Evolutionary conservation across 164 flowering plant genomes (phyloP).

Genomic region (Annona cherimola): DNA sequence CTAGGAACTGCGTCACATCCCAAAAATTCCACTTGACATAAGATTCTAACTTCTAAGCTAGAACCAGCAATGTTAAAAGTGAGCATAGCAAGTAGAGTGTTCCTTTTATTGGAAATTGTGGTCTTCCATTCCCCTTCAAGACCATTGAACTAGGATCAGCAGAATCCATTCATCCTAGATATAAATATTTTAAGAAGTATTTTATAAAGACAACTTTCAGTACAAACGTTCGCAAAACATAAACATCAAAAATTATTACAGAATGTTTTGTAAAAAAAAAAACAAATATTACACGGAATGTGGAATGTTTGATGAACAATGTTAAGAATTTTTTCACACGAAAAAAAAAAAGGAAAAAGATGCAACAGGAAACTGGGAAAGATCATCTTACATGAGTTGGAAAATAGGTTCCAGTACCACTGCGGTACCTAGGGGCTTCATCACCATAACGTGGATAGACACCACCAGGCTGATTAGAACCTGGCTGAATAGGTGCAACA

Average conservation of each 20-base stretch:
- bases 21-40: background rate
- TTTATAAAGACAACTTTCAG: background rate
- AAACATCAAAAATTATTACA: too few relatives aligned
- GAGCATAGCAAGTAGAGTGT: background rate
- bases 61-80: background rate
- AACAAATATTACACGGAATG: background rate
- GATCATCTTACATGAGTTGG: conserved; percentile 83
- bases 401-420: conserved; percentile 96
- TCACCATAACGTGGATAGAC: conserved; percentile 64
- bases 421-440: conserved; percentile 83
- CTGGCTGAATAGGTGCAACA: conserved; percentile 61
- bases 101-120: background rate
- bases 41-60: background rate
- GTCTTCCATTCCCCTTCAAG: background rate
- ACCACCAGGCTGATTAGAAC: conserved; percentile 52
- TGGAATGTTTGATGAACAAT: background rate
- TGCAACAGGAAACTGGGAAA: background rate
- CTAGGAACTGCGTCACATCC: background rate
- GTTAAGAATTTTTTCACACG: background rate
- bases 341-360: background rate
- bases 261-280: background rate
- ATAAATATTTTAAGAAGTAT: background rate
- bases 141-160: background rate
- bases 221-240: background rate
- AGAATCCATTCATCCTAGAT: background rate